Conservation (phyloP, 106 monocot species). For the Platanthera zijinensis region DNA sequence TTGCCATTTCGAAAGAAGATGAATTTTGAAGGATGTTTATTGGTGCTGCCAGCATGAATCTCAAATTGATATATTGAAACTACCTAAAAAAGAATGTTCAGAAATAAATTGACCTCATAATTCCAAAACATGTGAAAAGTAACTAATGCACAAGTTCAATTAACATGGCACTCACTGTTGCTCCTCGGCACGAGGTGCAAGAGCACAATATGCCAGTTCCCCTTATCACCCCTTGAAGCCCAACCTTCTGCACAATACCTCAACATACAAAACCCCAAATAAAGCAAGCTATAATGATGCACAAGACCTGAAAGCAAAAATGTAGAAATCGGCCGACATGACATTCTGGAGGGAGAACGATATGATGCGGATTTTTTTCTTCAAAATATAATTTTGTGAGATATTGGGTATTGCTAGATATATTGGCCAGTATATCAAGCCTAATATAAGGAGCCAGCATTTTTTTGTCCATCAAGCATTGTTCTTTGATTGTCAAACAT, state of each 20-base stretch:
- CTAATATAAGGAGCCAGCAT: too few species aligned
- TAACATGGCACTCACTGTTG: constrained; percentile 30
- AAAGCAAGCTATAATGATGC: background rate
- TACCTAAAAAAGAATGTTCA: constrained; percentile 26
- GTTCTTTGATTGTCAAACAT: too few species aligned
- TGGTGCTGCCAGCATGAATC: constrained; percentile 82
- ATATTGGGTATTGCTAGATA: too few species aligned
- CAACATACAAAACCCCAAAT: background rate
- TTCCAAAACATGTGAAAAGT: background rate
- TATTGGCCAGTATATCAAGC: too few species aligned
- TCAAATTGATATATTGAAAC: constrained; percentile 79
- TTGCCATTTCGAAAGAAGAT: constrained; percentile 85
- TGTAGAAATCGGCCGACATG: too few species aligned
- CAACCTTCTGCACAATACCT: constrained; percentile 25
- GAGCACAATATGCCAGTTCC: constrained; percentile 64
- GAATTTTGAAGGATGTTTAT: constrained; percentile 84
- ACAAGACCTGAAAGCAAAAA: background rate
- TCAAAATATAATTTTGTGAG: too few species aligned
- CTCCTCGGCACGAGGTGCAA: constrained; percentile 68
- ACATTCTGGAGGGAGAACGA: too few species aligned
- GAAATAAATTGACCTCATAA: constrained; percentile 6
- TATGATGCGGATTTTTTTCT: too few species aligned
- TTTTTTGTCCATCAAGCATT: too few species aligned
- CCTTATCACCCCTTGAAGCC: constrained; percentile 64
- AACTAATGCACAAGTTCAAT: background rate